Base-by-base conservation (phyloP, 352 stramenopile species). In the Globisporangium perplexum region DNA sequence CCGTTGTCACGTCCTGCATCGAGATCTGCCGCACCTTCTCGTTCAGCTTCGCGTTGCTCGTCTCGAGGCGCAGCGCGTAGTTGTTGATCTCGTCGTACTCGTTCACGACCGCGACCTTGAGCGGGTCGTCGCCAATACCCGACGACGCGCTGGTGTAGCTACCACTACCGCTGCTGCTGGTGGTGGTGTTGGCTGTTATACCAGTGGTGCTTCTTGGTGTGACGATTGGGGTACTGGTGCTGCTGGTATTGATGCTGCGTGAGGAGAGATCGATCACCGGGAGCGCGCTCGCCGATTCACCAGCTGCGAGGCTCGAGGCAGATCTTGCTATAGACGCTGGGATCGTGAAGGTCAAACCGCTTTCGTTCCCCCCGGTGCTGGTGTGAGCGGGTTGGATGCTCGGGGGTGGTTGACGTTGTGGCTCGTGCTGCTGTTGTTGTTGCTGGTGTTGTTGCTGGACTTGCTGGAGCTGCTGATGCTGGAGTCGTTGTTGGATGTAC, bases 51-150 rank as follows among this genome's bases (percentile, higher is more conserved):
- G n/a, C n/a, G n/a, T n/a, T n/a, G n/a, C n/a, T n/a, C n/a, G n/a
- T 31, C 26, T 68, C 58, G 23, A 65, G 38, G 17, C 44, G 41
- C 12, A 62, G 28, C 2, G 55, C 42, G 31, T 70, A 28, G 11
- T 52, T 47, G 55, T 73, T 70, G 20, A 48, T 22, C 1, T 41
- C 4, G 36, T 73, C 50, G 50, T 70, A 73, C 47, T 61, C 41
- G 7, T 64, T 43, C 17, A 68, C 56, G 35, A 70, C 48, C 0
- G 58, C 58, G 20, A 43, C 39, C 39, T 57, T 61, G 10, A 73
- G 52, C 20, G 63, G 62, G 52, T 73, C 57, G 4, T 60, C 55
- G 23, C 42, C 42, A 11, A 18, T 46, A 20, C 20, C 17, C 35
- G 49, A 26, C 23, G 30, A 31, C 18, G 44, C 44, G 20, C 11